Evolutionary conservation across 257 asterid genomes (phyloP).

Genomic region (Scutellaria baicalensis): DNA sequence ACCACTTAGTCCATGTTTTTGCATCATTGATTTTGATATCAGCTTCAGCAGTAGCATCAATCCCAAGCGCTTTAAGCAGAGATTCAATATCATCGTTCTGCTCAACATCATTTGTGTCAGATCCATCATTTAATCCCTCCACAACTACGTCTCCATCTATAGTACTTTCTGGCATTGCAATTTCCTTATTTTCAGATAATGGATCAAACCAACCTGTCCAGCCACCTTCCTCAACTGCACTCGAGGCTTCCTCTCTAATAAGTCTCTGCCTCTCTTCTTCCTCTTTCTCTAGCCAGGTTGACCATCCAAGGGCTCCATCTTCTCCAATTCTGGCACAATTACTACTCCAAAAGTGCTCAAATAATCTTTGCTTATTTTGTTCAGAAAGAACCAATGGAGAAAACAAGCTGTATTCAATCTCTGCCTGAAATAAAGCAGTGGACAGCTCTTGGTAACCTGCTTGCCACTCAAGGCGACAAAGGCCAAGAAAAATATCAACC

Average conservation of each 20-base stretch:
- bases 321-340: constrained; percentile 92
- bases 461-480: constrained; percentile 96
- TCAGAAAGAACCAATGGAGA: constrained; percentile 78
- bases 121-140: constrained; percentile 50
- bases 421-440: constrained; percentile 91
- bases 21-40: constrained; percentile 67
- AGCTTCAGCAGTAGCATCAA: constrained; percentile 73
- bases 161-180: constrained; percentile 31
- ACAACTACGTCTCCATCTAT: constrained; percentile 29
- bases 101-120: constrained; percentile 41
- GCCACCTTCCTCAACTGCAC: constrained; percentile 69
- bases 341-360: constrained; percentile 94
- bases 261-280: constrained; percentile 81
- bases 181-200: constrained; percentile 40
- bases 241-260: constrained; percentile 50
- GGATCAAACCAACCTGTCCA: constrained; percentile 98
- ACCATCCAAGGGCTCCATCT: constrained; percentile 96
- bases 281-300: constrained; percentile 88
- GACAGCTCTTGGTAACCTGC: constrained; percentile 93
- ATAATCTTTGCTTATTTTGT: constrained; percentile 79
- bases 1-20: constrained; percentile 81
- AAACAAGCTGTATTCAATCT: constrained; percentile 80
- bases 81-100: constrained; percentile 74
- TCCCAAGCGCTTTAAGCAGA: constrained; percentile 79
- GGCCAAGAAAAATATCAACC: constrained; percentile 68